A percentile compares a stretch with the other conserved stretches of the same genome.
These are phyloP conservation scores for Circinella minor DNA, from an alignment of 371 early-diverging fungal genomes.

Conservation along the genomic window DNA sequence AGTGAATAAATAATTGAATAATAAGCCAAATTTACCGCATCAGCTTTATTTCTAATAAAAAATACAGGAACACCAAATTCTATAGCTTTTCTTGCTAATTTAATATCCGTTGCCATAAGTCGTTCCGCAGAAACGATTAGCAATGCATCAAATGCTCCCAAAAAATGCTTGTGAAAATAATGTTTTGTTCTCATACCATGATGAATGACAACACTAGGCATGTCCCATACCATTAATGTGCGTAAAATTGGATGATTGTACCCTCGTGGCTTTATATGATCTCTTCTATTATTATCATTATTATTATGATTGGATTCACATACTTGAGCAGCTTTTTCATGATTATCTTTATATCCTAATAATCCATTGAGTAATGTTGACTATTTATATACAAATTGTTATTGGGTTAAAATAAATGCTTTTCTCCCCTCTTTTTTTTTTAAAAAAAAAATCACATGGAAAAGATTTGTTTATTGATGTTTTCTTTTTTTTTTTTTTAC, in stretches of 20 bases:
- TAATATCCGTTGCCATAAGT: slow-evolving; percentile 36
- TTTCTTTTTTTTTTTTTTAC: slow-evolving; percentile 8
- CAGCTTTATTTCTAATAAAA: slow-evolving; percentile 35
- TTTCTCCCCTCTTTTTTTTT: too few relatives aligned
- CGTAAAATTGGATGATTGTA: slow-evolving; percentile 29
- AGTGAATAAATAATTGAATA: too few relatives aligned
- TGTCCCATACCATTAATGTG: slow-evolving; percentile 35
- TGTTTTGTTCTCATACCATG: slow-evolving; percentile 20
- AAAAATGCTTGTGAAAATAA: slow-evolving; percentile 32
- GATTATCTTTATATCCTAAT: slow-evolving; percentile 28
- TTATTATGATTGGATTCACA: slow-evolving; percentile 28
- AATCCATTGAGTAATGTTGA: slow-evolving; percentile 38
- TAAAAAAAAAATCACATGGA: too few relatives aligned
- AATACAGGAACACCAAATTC: slow-evolving; percentile 28
- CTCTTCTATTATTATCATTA: neutral
- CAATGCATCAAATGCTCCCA: slow-evolving; percentile 40
- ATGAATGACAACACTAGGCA: slow-evolving; percentile 26
- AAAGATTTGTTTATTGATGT: neutral
- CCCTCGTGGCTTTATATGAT: slow-evolving; percentile 17
- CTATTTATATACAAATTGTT: slow-evolving; percentile 6
- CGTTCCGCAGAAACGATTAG: slow-evolving; percentile 37
- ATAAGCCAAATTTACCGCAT: slow-evolving; percentile 27
- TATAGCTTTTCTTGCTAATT: slow-evolving; percentile 30
- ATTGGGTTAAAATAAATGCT: too few relatives aligned
- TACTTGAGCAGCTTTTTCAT: slow-evolving; percentile 27